phyloP scores from a whole-genome alignment of 2,329 filamentous ascomycete genomes.

The Neoascochyta sp. region DNA sequence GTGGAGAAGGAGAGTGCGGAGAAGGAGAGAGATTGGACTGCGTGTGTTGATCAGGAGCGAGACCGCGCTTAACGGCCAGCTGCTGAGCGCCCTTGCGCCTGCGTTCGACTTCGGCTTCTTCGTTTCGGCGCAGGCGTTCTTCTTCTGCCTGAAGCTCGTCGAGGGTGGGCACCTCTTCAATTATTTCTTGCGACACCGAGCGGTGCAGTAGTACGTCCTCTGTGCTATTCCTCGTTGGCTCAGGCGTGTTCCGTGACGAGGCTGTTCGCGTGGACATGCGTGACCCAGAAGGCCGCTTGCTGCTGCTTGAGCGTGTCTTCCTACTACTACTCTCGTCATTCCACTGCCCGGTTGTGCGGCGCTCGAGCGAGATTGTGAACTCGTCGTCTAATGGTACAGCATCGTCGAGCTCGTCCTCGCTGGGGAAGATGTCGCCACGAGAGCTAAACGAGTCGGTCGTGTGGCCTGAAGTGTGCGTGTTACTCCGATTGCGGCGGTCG shows the following conservation, averaged over 20 bases:
- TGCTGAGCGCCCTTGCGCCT: conserved; percentile 54
- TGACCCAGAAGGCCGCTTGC: conserved; percentile 46
- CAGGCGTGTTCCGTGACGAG: conserved; percentile 46
- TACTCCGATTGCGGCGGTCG: conserved; percentile 63
- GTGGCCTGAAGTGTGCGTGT: conserved; percentile 72
- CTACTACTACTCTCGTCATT: conserved; percentile 68
- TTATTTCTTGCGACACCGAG: conserved; percentile 20
- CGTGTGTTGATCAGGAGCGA: no score
- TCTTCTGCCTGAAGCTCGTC: conserved; percentile 58
- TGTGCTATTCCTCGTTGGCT: conserved; percentile 17
- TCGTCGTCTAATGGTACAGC: conserved; percentile 91
- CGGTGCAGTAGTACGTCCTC: conserved; percentile 23
- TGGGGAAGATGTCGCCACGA: conserved; percentile 84
- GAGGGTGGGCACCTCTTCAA: conserved; percentile 47
- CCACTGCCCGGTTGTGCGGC: conserved; percentile 56
- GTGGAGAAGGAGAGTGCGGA: conserved; percentile 12
- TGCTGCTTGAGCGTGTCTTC: conserved; percentile 46
- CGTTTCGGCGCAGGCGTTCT: conserved; percentile 49
- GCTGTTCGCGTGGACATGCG: conserved; percentile 45
- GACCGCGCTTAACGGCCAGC: conserved; percentile 53
- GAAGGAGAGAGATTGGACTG: conserved; percentile 7
- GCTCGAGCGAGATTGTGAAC: conserved; percentile 77
- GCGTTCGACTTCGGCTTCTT: conserved; percentile 54
- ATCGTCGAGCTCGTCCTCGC: conserved; percentile 81
- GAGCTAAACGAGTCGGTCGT: conserved; percentile 85